Base-by-base conservation (phyloP, 2,329 filamentous ascomycete species). In the Colletotrichum sp. region DNA sequence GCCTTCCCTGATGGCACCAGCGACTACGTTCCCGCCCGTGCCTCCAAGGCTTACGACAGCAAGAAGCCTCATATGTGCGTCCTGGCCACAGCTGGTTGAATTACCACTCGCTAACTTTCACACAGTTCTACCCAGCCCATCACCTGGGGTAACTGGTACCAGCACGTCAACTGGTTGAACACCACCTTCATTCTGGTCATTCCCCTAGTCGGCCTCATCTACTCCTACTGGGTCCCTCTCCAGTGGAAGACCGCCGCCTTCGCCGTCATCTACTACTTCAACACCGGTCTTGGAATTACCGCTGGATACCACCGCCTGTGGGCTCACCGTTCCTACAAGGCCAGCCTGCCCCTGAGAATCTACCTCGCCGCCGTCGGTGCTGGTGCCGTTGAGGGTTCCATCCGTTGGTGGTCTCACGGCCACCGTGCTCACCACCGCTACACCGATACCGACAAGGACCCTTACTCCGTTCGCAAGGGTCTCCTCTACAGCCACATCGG, bases 141-240 rank as follows among this genome's bases (percentile, higher is more conserved):
- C 80, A 98, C 95, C 76, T 90, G 89, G 86, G 88, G 89, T 81
- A 98, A 98, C 89, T 97, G 95, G 95, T 93, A 96, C 87, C 94
- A 96, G 88, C 96, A 98, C 84, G 91, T 98, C 89, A 96, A 98
- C 90, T 98, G 96, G 95, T 90, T 98, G 79, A 98, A 98, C 85
- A 93, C 95, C 78, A 90, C 89, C 78, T 91, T 98, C 84, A 96
- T 98, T 84, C 85, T 98, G 79, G 89, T 94, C 79, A 90, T 98
- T 62, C 96, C 96, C 57, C 77, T 96, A 64, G 88, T 91, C 74
- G 96, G 96, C 78, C 90, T 94, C 82, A 86, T 97, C 80, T 90
- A 92, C 71, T 90, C 95, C 68, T 92, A 94, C 86, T 98, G 94
- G 93, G 93, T 95, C 62, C 95, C 95, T 72, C 87, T 96, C 39